Conservation (phyloP, 441 rosid genomes). For the Omphalea diandra region DNA sequence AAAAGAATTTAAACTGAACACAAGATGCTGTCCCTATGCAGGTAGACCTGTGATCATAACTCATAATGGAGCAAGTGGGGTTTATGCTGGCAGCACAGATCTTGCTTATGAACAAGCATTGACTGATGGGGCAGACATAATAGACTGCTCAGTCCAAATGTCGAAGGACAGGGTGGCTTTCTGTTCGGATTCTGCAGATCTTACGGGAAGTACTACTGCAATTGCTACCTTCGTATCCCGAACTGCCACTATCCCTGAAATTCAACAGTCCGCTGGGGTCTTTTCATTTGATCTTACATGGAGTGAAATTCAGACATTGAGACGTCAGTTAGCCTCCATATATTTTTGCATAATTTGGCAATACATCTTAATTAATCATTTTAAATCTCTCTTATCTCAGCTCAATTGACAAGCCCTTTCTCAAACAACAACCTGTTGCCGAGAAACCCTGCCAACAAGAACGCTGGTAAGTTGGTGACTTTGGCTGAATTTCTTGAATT, state of each 20-base stretch:
- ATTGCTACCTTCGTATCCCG: constrained; percentile 52
- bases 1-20: background rate
- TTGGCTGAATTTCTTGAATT: constrained; percentile 59
- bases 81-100: constrained; percentile 81
- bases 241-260: constrained; percentile 52
- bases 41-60: constrained; percentile 56
- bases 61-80: constrained; percentile 91
- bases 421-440: constrained; percentile 21
- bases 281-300: constrained; percentile 92
- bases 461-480: constrained; percentile 55
- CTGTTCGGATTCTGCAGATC: constrained; percentile 65
- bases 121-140: constrained; percentile 74
- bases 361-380: background rate
- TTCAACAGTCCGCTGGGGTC: constrained; percentile 57
- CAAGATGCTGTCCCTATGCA: constrained; percentile 20
- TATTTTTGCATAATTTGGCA: background rate
- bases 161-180: constrained; percentile 79
- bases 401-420: constrained; percentile 66
- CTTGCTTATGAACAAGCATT: constrained; percentile 80
- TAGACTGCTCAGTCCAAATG: constrained; percentile 90
- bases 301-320: constrained; percentile 77
- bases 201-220: constrained; percentile 59
- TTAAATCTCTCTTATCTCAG: constrained; percentile 38
- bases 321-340: constrained; percentile 40
- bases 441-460: constrained; percentile 69